Conservation (phyloP, 2,329 filamentous ascomycete genomes). For the Ophiostoma quercus region DNA sequence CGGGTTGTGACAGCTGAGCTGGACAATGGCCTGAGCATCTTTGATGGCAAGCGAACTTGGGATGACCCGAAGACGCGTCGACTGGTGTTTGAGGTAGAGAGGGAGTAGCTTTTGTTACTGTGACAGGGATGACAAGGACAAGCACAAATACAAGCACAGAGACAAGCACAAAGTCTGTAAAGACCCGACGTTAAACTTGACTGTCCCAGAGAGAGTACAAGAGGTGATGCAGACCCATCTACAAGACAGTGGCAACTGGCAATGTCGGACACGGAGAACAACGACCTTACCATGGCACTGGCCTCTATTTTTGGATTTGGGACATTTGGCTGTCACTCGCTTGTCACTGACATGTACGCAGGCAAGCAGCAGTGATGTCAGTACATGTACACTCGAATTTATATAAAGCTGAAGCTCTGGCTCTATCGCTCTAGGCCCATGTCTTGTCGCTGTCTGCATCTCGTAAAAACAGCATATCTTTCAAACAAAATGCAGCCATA, state of each 20-base stretch:
- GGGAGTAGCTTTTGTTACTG: background rate
- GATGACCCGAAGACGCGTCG: conserved; percentile 4
- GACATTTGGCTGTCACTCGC: too few species aligned
- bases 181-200: background rate
- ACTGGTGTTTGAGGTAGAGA: background rate
- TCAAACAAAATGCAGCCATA: background rate
- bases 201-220: background rate
- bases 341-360: too few species aligned
- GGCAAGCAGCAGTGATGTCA: background rate
- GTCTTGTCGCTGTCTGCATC: too few species aligned
- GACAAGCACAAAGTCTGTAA: conserved; percentile 6
- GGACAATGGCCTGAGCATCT: conserved; percentile 28
- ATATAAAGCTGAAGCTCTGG: background rate
- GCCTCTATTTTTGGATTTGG: background rate
- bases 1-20: conserved; percentile 27
- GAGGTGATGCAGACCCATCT: background rate
- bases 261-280: background rate
- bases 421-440: too few species aligned
- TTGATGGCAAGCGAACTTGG: background rate
- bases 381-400: background rate
- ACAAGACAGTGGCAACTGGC: background rate
- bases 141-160: background rate
- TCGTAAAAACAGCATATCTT: too few species aligned
- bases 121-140: background rate
- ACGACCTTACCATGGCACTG: background rate